These are phyloP conservation scores for Debaryomyces sp. DNA, from an alignment of 1,139 yeast species.

Conservation along the genomic window DNA sequence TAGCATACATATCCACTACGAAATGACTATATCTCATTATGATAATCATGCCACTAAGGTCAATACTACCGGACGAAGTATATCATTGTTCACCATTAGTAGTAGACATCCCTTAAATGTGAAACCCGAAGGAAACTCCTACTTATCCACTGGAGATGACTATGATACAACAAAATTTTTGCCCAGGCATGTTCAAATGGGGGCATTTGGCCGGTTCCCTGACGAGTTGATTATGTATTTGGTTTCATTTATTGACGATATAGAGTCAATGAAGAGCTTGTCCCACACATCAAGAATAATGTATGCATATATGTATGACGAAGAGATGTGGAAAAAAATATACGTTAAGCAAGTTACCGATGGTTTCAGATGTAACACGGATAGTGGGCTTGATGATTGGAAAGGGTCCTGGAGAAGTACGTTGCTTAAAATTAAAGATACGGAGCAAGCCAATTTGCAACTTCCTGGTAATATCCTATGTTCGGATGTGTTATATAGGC, in stretches of 20 bases:
- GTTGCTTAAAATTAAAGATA: slow-evolving; percentile 40
- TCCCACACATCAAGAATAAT: slow-evolving; percentile 65
- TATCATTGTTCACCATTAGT: slow-evolving; percentile 26
- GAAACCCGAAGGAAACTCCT: slow-evolving; percentile 70
- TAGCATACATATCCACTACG: neutral
- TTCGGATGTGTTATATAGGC: slow-evolving; percentile 70
- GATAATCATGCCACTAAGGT: slow-evolving; percentile 4
- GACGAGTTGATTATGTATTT: slow-evolving; percentile 62
- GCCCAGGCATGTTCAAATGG: slow-evolving; percentile 46
- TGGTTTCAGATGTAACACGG: slow-evolving; percentile 11
- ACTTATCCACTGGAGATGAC: slow-evolving; percentile 25
- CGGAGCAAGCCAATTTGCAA: slow-evolving; percentile 43
- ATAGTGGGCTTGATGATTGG: slow-evolving; percentile 46
- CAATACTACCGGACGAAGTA: slow-evolving; percentile 19
- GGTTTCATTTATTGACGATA: slow-evolving; percentile 46
- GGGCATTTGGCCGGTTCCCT: slow-evolving; percentile 51
- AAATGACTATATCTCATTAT: neutral
- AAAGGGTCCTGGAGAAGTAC: slow-evolving; percentile 79
- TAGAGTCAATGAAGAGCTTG: slow-evolving; percentile 48
- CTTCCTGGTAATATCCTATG: slow-evolving; percentile 39
- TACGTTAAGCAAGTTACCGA: slow-evolving; percentile 31
- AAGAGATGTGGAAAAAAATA: slow-evolving; percentile 75
- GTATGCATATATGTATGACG: slow-evolving; percentile 72
- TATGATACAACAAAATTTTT: slow-evolving; percentile 16
- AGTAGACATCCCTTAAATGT: slow-evolving; percentile 72